Conservation (phyloP, 2,329 filamentous ascomycete genomes). For the Cladosporium sp. region DNA sequence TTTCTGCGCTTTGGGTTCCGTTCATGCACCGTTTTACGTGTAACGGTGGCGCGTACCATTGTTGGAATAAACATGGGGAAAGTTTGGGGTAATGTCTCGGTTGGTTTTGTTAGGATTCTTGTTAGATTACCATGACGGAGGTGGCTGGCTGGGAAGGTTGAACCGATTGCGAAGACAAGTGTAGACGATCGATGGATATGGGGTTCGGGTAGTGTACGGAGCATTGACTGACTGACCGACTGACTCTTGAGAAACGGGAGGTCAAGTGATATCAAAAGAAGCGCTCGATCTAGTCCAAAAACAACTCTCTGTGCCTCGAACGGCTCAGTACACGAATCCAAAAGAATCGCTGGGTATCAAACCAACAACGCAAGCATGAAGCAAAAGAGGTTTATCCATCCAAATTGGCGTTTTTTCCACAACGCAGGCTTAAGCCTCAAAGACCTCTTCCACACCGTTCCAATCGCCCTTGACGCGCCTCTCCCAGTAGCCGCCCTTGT, state of each 20-base stretch:
- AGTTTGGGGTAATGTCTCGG: constrained; percentile 1
- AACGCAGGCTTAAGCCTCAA: constrained; percentile 41
- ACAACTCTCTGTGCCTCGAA: background rate
- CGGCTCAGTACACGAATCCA: background rate
- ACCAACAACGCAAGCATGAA: constrained; percentile 18
- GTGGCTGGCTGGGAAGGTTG: background rate
- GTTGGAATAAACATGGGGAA: background rate
- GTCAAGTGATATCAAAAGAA: background rate
- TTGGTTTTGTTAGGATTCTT: too few relatives aligned
- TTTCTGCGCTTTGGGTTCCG: background rate
- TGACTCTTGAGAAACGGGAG: background rate
- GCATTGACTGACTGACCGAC: background rate
- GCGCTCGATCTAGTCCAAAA: background rate
- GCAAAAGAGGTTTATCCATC: background rate
- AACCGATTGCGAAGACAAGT: background rate
- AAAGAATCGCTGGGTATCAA: constrained; percentile 16
- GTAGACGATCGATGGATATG: background rate
- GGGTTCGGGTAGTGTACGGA: background rate
- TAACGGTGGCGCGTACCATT: background rate
- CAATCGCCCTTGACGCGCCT: constrained; percentile 70
- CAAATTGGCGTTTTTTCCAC: background rate
- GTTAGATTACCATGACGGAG: background rate
- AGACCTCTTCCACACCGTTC: constrained; percentile 59
- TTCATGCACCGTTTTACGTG: background rate
- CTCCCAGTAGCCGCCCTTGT: constrained; percentile 91